Base-by-base conservation (phyloP, 140 eudicot genomes). In the Senecio squalidus region DNA sequence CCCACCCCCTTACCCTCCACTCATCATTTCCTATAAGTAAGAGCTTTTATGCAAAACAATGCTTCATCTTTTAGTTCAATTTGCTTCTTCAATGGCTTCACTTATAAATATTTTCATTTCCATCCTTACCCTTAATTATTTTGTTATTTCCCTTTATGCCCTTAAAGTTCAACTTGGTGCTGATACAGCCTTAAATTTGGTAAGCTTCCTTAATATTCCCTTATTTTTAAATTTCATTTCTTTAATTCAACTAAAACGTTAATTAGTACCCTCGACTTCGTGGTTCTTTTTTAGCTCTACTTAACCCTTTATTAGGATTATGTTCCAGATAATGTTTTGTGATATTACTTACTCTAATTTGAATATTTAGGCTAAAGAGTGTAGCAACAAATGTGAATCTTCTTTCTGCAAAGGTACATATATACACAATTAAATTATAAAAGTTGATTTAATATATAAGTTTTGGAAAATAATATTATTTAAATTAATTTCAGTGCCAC, bases 361-460 rank as follows among this genome's bases (percentile, higher is more conserved):
- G n/a, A n/a, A n/a, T n/a, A n/a, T n/a, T n/a, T 48, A 85, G 96
- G 39, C 73, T 44, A 80, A 80, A 41, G 78, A 60, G 43, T 87
- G 96, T 59, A 83, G 95, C 66, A 71, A 77, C 15, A 83, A 54
- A 54, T 86, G 95, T 69, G 95, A 86, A 80, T 86, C 95, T 10
- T 64, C 76, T 69, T 82, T 76, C 63, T 87, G 96, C 71, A 75
- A 74, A 60, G 85, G 96, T 87, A 77, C 2, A 43, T 25, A 18
- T 65, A 1, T 3, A 28, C 9, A 16, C 4, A 6, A 30, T 10
- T 9, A 23, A 6, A 17, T 4, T 45, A 45, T 6, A 18, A 0
- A 49, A 3, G 20, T 41, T 15, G 51, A 15, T 45, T 46, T 46
- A 40, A 16, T 17, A 3, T 16, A 20, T n/a, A n/a, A n/a, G n/a